phyloP scores from a whole-genome alignment of 2,329 filamentous ascomycete species.

The Fusarium nelsonii region DNA sequence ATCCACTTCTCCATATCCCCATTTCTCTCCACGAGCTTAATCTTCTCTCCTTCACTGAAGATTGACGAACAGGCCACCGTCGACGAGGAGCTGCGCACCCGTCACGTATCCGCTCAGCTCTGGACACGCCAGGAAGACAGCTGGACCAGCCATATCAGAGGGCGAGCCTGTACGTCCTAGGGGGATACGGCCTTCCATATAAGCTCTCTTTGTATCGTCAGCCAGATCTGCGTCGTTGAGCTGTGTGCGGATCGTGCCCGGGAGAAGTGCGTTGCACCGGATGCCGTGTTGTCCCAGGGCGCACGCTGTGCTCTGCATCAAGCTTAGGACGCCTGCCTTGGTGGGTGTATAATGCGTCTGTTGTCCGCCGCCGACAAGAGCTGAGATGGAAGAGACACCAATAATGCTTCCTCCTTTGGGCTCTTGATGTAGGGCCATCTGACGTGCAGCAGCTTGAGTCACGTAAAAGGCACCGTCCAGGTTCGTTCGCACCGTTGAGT shows the following conservation, averaged over 20 bases:
- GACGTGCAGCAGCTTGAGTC: slow-evolving; percentile 84
- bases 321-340: slow-evolving; percentile 82
- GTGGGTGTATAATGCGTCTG: slow-evolving; percentile 92
- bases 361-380: slow-evolving; percentile 80
- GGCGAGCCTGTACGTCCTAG: slow-evolving; percentile 79
- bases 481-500: slow-evolving; percentile 81
- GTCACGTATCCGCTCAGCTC: slow-evolving; percentile 84
- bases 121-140: slow-evolving; percentile 85
- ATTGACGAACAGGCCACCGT: slow-evolving; percentile 91
- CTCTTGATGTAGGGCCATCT: slow-evolving; percentile 76
- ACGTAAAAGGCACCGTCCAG: slow-evolving; percentile 90
- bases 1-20: slow-evolving; percentile 24
- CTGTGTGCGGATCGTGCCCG: slow-evolving; percentile 86
- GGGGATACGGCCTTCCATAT: slow-evolving; percentile 83
- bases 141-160: slow-evolving; percentile 83
- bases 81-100: slow-evolving; percentile 85
- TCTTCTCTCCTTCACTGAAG: slow-evolving; percentile 69
- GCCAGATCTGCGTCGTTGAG: slow-evolving; percentile 85
- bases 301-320: slow-evolving; percentile 87
- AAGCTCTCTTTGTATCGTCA: slow-evolving; percentile 86
- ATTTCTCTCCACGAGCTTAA: slow-evolving; percentile 37
- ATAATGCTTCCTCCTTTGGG: slow-evolving; percentile 84
- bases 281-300: slow-evolving; percentile 82
- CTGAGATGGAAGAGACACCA: slow-evolving; percentile 78
- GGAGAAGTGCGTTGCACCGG: slow-evolving; percentile 84